Percentiles rank a stretch among this genome's conserved stretches.
These are phyloP conservation scores for Candolleomyces aberdarensis DNA, from an alignment of 768 basidiomycete species.

Conservation along the genomic window DNA sequence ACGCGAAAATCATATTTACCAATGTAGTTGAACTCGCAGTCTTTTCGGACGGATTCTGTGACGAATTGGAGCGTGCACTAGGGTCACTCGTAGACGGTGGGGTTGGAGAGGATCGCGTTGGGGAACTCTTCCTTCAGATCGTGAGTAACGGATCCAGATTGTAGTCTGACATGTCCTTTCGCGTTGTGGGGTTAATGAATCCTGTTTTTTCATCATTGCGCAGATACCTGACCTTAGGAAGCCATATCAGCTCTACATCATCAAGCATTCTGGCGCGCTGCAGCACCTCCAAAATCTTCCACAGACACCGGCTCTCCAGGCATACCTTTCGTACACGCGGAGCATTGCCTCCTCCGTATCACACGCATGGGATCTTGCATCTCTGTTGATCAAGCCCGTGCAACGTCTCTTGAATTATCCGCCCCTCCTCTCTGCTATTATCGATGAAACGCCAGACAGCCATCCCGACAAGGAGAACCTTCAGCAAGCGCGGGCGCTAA, in stretches of 20 bases:
- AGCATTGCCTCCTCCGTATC: conserved; percentile 67
- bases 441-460: conserved; percentile 66
- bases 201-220: background rate
- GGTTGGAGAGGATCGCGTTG: conserved; percentile 67
- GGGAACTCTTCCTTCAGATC: conserved; percentile 63
- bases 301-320: conserved; percentile 53
- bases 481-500: conserved; percentile 46
- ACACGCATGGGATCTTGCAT: conserved; percentile 90
- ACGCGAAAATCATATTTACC: conserved; percentile 68
- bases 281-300: conserved; percentile 55
- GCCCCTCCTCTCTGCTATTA: conserved; percentile 73
- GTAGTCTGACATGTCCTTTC: conserved; percentile 7
- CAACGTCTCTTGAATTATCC: conserved; percentile 95
- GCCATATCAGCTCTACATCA: conserved; percentile 79
- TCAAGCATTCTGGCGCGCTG: conserved; percentile 71
- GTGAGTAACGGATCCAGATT: conserved; percentile 41
- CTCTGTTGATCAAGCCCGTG: conserved; percentile 95
- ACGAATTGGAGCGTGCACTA: conserved; percentile 62
- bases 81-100: conserved; percentile 61
- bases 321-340: conserved; percentile 67
- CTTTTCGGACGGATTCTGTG: conserved; percentile 66
- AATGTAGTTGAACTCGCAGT: conserved; percentile 74
- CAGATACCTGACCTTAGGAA: conserved; percentile 70
- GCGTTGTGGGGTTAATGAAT: background rate
- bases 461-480: conserved; percentile 67